Evolutionary conservation across 331 rosid genomes (phyloP).

Genomic region (Dryas integrifolia): DNA sequence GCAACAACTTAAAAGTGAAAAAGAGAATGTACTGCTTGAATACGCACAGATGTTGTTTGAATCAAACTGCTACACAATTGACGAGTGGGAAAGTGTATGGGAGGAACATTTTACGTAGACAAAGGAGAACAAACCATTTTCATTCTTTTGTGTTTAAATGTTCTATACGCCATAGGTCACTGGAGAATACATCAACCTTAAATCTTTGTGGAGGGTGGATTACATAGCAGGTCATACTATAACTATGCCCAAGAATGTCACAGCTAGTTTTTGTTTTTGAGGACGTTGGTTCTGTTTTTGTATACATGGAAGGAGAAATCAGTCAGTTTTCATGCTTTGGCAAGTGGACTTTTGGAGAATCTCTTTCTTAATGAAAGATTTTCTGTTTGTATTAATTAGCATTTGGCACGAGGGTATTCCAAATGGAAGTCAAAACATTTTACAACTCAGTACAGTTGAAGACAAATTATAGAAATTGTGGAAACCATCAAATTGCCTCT

Average conservation of each 20-base stretch:
- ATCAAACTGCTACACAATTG: too few species aligned
- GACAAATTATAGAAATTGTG: too few species aligned
- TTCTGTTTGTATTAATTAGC: background rate
- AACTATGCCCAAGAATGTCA: background rate
- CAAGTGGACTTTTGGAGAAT: background rate
- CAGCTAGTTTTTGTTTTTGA: background rate
- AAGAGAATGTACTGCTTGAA: background rate
- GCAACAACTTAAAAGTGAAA: constrained; percentile 8
- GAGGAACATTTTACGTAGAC: background rate
- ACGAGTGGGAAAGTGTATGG: background rate
- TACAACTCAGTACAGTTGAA: too few species aligned
- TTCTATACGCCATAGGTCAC: background rate
- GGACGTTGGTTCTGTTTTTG: background rate
- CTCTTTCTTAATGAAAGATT: background rate
- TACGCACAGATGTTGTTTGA: background rate
- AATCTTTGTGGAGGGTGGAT: background rate
- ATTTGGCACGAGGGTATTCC: background rate
- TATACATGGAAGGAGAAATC: background rate
- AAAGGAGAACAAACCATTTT: background rate
- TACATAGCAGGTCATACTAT: background rate
- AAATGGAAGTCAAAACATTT: too few species aligned
- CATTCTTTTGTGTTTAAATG: background rate
- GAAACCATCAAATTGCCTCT: too few species aligned
- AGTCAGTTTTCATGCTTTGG: background rate
- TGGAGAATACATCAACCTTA: background rate